A percentile compares a stretch with the other conserved stretches of the same genome.
Evolutionary conservation across 2,329 filamentous ascomycete species (phyloP).

Genomic region (Pseudogymnoascus sp.): DNA sequence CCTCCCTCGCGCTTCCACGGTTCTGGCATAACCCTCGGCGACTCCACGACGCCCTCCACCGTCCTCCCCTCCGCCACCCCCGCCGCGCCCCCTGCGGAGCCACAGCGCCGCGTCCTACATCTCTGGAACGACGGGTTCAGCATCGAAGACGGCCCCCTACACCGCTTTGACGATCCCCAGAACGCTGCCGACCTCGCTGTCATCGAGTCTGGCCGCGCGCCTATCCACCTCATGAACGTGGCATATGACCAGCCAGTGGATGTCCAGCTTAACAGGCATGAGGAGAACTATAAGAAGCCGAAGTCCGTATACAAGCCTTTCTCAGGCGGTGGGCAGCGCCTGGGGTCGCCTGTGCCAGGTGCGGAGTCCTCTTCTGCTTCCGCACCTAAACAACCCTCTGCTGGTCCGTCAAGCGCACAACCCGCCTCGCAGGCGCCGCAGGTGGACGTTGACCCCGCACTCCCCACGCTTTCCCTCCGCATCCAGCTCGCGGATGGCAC

Average conservation of each 20-base stretch:
- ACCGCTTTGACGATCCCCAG: slow-evolving; percentile 68
- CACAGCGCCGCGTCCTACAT: slow-evolving; percentile 63
- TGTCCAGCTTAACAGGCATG: slow-evolving; percentile 64
- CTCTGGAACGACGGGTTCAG: slow-evolving; percentile 82
- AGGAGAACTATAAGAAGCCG: slow-evolving; percentile 63
- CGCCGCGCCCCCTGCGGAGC: slow-evolving; percentile 33
- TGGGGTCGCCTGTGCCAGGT: slow-evolving; percentile 70
- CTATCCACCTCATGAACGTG: slow-evolving; percentile 71
- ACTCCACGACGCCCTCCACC: slow-evolving; percentile 65
- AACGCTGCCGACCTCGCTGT: slow-evolving; percentile 65
- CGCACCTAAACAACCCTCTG: slow-evolving; percentile 24
- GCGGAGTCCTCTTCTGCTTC: slow-evolving; percentile 32
- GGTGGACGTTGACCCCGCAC: slow-evolving; percentile 52
- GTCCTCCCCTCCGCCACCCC: slow-evolving; percentile 42
- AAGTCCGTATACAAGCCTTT: slow-evolving; percentile 74
- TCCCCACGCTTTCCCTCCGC: slow-evolving; percentile 62
- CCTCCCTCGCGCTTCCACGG: slow-evolving; percentile 54
- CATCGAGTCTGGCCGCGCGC: slow-evolving; percentile 69
- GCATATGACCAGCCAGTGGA: slow-evolving; percentile 67
- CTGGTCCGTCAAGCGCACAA: slow-evolving; percentile 28
- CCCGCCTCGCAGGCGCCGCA: slow-evolving; percentile 26
- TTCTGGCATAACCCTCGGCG: slow-evolving; percentile 66
- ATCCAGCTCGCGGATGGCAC: slow-evolving; percentile 74
- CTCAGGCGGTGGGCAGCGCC: slow-evolving; percentile 58
- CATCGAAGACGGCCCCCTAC: slow-evolving; percentile 71